Base-by-base conservation (phyloP, 345 rosid genomes). In the Microthlaspi erraticum region DNA sequence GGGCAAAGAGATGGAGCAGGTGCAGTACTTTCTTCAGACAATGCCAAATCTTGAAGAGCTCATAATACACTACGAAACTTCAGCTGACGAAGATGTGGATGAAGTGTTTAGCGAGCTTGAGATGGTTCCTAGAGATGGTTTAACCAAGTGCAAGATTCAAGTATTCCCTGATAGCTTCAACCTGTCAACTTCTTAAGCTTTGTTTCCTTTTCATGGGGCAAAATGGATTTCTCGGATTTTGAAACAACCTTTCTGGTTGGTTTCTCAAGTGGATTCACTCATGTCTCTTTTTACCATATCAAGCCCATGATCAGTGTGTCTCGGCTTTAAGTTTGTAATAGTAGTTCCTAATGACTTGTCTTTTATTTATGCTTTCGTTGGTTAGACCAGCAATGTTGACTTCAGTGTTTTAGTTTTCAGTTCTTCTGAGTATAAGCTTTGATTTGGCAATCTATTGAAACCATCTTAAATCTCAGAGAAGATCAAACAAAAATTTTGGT, bases 1-100 rank as follows among this genome's bases (percentile, higher is more conserved):
- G 39, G 34, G 50, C 31, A 39, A 60, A 43, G 14, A 50, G 32
- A 60, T 71, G n/a, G 26, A 52, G 36, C 60, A 52, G 58, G 38
- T 61, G 9, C 37, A 41, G 39, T 33, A 41, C 16, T 32, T 61
- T 18, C 10, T 61, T 36, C 36, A 51, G 42, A 60, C 26, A 11
- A 71, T 71, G 75, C 75, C 75, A 4, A 54, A 52, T 61, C 62
- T 61, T 61, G 54, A 71, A 53, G 61, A 42, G 10, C 8, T 71
- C 31, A 29, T 52, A 42, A 18, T 71, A 8, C 16, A 41, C 23
- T 46, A 58, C 10, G 68, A 54, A n/a, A 12, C 56, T 34, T 13
- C 37, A 9, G 3, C 6, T 9, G 64, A 68, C 7, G 56, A 46
- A 57, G 37, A 61, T 41, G 46, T 61, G 54, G 42, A 13, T 5